A percentile compares a stretch with the other conserved stretches of the same genome.
Conservation (phyloP, 176 grass and related monocot species). For the Musa itinerans region DNA sequence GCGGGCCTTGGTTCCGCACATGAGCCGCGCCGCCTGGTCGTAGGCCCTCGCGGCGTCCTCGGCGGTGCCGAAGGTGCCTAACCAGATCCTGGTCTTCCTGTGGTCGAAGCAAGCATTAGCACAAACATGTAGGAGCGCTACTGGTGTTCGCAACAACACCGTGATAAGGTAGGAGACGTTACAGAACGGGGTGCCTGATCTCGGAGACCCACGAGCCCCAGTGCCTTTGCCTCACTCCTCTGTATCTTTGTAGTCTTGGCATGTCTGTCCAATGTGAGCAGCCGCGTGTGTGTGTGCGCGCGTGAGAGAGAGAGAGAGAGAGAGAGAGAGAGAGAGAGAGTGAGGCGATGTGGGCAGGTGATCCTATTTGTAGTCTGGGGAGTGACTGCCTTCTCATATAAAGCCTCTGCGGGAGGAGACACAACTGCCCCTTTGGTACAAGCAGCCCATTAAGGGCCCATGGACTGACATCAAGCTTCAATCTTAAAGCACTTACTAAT, state of each 20-base stretch:
- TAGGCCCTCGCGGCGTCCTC: slow-evolving; percentile 84
- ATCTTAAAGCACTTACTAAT: too few relatives aligned
- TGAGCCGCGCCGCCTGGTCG: slow-evolving; percentile 76
- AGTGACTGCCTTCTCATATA: too few relatives aligned
- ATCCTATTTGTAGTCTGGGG: too few relatives aligned
- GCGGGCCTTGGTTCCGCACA: slow-evolving; percentile 49
- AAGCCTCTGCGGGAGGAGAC: too few relatives aligned
- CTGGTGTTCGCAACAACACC: slow-evolving; percentile 19
- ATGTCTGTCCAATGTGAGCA: slow-evolving; percentile 10
- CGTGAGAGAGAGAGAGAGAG: neutral
- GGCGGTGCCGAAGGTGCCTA: slow-evolving; percentile 74
- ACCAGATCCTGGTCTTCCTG: slow-evolving; percentile 95
- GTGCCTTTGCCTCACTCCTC: slow-evolving; percentile 64
- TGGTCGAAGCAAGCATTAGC: neutral
- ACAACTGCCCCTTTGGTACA: too few relatives aligned
- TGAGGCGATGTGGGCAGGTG: neutral
- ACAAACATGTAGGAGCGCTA: slow-evolving; percentile 51
- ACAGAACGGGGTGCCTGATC: slow-evolving; percentile 63
- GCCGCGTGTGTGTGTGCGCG: too few relatives aligned
- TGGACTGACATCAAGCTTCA: too few relatives aligned
- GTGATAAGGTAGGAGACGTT: slow-evolving; percentile 11
- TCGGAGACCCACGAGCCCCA: slow-evolving; percentile 84
- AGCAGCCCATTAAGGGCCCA: too few relatives aligned
- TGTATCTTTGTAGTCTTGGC: slow-evolving; percentile 50
- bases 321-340: neutral